A percentile compares a stretch with the other conserved stretches of the same genome.
Conservation (phyloP, 2,329 filamentous ascomycete genomes). For the Massarina eburnea region DNA sequence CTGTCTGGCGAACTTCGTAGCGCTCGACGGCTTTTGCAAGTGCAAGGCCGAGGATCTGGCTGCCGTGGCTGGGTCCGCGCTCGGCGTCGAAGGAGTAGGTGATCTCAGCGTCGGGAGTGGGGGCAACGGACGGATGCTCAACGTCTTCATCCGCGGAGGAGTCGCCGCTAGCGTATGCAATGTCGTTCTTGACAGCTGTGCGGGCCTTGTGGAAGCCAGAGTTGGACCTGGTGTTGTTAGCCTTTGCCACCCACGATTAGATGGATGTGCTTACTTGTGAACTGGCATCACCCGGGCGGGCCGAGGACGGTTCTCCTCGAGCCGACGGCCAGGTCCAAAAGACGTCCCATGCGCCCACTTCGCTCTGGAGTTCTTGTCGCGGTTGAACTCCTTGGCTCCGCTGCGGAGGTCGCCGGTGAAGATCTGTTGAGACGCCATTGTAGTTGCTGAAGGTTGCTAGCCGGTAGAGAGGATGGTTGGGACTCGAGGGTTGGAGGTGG, state of each 20-base stretch:
- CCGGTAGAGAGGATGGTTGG: conserved; percentile 13
- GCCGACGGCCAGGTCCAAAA: conserved; percentile 40
- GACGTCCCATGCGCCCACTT: conserved; percentile 54
- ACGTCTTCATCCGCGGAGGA: conserved; percentile 50
- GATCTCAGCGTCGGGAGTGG: conserved; percentile 51
- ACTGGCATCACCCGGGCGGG: conserved; percentile 36
- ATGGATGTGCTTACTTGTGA: conserved; percentile 27
- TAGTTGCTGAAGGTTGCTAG: conserved; percentile 17
- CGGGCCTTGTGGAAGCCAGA: conserved; percentile 37
- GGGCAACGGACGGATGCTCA: conserved; percentile 47
- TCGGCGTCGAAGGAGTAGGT: conserved; percentile 58
- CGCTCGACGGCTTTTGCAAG: conserved; percentile 60
- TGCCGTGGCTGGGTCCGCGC: conserved; percentile 54
- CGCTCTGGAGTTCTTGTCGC: conserved; percentile 52
- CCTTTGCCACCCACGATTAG: background rate
- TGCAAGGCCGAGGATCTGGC: conserved; percentile 59
- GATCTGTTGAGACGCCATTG: conserved; percentile 51
- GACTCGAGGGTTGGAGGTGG: conserved; percentile 9
- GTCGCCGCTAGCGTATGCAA: conserved; percentile 43
- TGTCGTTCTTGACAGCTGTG: conserved; percentile 47
- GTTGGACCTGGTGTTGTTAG: conserved; percentile 23
- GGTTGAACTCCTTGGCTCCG: conserved; percentile 55
- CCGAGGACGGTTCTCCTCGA: conserved; percentile 38
- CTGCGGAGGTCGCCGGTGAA: conserved; percentile 57
- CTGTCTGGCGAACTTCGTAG: conserved; percentile 62